These are phyloP conservation scores for Aspergillus diversus DNA, from an alignment of 495 filamentous ascomycete genomes.

Conservation along the genomic window DNA sequence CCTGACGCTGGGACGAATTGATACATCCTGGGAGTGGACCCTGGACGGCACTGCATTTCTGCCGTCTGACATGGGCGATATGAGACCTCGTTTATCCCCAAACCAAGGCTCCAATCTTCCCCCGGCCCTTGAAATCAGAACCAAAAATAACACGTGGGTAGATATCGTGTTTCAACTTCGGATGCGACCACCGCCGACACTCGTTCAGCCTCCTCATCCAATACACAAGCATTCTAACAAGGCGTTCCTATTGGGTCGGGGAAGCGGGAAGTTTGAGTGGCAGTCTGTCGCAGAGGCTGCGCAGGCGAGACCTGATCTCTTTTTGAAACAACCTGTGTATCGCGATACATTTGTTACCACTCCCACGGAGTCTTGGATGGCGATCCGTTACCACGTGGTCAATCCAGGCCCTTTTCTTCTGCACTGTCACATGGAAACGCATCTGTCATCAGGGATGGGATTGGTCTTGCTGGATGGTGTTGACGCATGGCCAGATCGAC, in stretches of 20 bases:
- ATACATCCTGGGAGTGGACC: too few species aligned
- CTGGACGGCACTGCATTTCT: too few species aligned
- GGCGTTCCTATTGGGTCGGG: slow-evolving; percentile 56
- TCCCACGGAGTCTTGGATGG: slow-evolving; percentile 51
- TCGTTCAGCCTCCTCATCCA: slow-evolving; percentile 51
- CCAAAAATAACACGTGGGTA: slow-evolving; percentile 57
- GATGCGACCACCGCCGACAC: slow-evolving; percentile 12
- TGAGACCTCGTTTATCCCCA: slow-evolving; percentile 30
- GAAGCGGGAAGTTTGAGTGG: slow-evolving; percentile 50
- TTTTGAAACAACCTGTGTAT: slow-evolving; percentile 57
- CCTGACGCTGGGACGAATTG: too few species aligned
- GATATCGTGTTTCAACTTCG: slow-evolving; percentile 54
- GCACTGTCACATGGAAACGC: slow-evolving; percentile 64
- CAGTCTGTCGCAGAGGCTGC: slow-evolving; percentile 56
- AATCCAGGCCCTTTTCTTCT: slow-evolving; percentile 63
- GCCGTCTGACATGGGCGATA: too few species aligned
- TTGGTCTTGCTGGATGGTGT: slow-evolving; percentile 60
- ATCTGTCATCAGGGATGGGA: slow-evolving; percentile 60
- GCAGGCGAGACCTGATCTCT: slow-evolving; percentile 45
- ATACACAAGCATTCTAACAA: slow-evolving; percentile 69
- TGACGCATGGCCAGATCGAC: slow-evolving; percentile 52
- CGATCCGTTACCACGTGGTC: slow-evolving; percentile 57
- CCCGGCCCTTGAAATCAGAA: too few species aligned
- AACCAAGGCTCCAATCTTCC: slow-evolving; percentile 49
- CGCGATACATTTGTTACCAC: slow-evolving; percentile 52